Percentiles rank a stretch among this genome's conserved stretches.
These are phyloP conservation scores for Alliaria petiolata DNA, from an alignment of 345 rosid genomes.

Conservation along the genomic window DNA sequence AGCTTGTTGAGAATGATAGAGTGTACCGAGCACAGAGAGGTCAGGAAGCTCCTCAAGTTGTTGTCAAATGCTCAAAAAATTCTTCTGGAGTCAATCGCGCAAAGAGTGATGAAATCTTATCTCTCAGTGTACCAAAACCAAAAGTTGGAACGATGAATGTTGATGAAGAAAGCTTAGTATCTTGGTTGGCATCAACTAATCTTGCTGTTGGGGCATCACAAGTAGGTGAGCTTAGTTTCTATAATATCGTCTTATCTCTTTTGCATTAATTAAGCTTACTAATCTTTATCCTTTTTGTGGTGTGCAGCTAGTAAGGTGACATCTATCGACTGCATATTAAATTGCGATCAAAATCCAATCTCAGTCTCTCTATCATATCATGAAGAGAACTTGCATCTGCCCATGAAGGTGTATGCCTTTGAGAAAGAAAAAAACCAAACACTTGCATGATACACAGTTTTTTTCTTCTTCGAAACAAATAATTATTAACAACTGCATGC, in stretches of 20 bases:
- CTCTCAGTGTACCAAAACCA: slow-evolving; percentile 22
- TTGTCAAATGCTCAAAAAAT: slow-evolving; percentile 36
- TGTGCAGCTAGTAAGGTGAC: slow-evolving; percentile 47
- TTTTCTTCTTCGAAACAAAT: background rate
- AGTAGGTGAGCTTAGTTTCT: slow-evolving; percentile 39
- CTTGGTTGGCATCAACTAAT: slow-evolving; percentile 73
- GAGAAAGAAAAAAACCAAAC: background rate
- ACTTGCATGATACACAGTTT: background rate
- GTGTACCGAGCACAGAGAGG: slow-evolving; percentile 79
- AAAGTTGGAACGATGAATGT: too few relatives aligned
- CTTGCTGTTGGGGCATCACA: slow-evolving; percentile 57
- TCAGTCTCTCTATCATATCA: slow-evolving; percentile 25
- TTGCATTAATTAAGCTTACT: background rate
- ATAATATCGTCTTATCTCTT: background rate
- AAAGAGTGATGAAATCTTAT: slow-evolving; percentile 17
- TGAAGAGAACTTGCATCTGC: slow-evolving; percentile 64
- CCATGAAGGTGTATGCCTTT: slow-evolving; percentile 61
- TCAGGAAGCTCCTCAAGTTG: slow-evolving; percentile 61
- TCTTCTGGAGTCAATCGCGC: background rate
- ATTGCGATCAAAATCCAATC: slow-evolving; percentile 56
- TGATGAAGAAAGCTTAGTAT: slow-evolving; percentile 36
- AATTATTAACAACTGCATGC: slow-evolving; percentile 1
- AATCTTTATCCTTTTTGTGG: slow-evolving; percentile 4
- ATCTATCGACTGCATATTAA: slow-evolving; percentile 52
- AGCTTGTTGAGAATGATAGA: slow-evolving; percentile 78